These are phyloP conservation scores for Diutina scorzettiae DNA, from an alignment of 1,139 yeast genomes.

Conservation along the genomic window DNA sequence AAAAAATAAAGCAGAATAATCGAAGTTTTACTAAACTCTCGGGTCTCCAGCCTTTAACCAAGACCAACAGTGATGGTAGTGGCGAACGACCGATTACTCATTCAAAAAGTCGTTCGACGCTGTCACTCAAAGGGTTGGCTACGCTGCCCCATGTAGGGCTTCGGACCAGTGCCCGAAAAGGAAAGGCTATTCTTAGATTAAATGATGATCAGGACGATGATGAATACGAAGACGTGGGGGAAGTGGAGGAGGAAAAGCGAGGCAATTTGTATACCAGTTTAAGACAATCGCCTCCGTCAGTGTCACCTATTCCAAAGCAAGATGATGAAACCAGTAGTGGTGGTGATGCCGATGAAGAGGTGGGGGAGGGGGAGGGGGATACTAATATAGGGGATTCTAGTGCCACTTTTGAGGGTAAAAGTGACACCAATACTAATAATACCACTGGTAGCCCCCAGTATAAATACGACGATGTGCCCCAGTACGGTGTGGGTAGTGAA, in stretches of 20 bases:
- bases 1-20: neutral
- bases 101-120: neutral
- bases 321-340: too few species aligned
- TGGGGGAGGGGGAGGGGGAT: neutral
- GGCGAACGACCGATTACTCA: neutral
- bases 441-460: too few species aligned
- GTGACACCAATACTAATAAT: neutral
- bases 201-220: slow-evolving; percentile 14
- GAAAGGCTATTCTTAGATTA: slow-evolving; percentile 27
- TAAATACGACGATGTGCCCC: neutral
- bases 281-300: neutral
- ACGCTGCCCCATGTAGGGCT: slow-evolving; percentile 15
- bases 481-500: neutral
- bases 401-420: neutral
- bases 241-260: neutral
- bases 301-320: too few species aligned
- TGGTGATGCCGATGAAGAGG: too few species aligned
- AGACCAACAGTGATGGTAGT: neutral
- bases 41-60: slow-evolving; percentile 1
- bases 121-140: neutral
- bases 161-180: slow-evolving; percentile 28
- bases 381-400: neutral
- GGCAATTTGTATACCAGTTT: neutral
- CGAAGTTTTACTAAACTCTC: neutral
- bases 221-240: slow-evolving; percentile 9